Evolutionary conservation across 1,284 basidiomycete genomes (phyloP).

Genomic region (Ceratobasidium sp.): DNA sequence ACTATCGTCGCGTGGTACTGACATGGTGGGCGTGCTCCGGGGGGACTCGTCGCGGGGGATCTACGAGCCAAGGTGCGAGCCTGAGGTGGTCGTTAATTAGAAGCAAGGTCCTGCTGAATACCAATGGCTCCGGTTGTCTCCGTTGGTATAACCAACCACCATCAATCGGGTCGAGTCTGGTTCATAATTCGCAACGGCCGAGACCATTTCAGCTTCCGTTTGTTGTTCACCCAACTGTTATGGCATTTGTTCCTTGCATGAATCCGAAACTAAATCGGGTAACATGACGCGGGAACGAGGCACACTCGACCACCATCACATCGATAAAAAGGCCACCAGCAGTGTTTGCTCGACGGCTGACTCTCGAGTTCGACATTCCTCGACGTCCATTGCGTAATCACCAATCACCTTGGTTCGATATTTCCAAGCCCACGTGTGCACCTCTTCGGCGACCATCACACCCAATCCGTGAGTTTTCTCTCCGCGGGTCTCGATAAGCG

Average conservation of each 20-base stretch:
- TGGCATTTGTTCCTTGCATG: not conserved
- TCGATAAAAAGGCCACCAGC: no score
- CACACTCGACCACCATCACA: slow-evolving; percentile 4
- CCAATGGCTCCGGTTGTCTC: not conserved
- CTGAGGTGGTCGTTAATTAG: not conserved
- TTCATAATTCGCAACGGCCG: not conserved
- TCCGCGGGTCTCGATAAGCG: not conserved
- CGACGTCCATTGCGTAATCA: not conserved
- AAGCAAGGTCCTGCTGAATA: not conserved
- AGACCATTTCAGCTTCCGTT: not conserved
- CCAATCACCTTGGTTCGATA: not conserved
- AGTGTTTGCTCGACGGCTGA: no score
- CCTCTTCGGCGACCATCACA: slow-evolving; percentile 24
- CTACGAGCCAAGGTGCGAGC: not conserved
- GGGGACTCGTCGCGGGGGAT: not conserved
- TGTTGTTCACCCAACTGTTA: not conserved
- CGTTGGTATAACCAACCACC: not conserved
- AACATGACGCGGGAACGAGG: slow-evolving; percentile 17
- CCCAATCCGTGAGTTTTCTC: slow-evolving; percentile 8
- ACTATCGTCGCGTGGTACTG: not conserved
- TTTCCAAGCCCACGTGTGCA: slow-evolving; percentile 23
- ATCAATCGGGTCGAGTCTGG: not conserved
- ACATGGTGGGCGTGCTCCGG: not conserved
- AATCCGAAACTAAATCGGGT: slow-evolving; percentile 3
- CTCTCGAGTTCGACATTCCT: not conserved